phyloP scores from a whole-genome alignment of 768 basidiomycete genomes.

The Psilocybe azurescens region DNA sequence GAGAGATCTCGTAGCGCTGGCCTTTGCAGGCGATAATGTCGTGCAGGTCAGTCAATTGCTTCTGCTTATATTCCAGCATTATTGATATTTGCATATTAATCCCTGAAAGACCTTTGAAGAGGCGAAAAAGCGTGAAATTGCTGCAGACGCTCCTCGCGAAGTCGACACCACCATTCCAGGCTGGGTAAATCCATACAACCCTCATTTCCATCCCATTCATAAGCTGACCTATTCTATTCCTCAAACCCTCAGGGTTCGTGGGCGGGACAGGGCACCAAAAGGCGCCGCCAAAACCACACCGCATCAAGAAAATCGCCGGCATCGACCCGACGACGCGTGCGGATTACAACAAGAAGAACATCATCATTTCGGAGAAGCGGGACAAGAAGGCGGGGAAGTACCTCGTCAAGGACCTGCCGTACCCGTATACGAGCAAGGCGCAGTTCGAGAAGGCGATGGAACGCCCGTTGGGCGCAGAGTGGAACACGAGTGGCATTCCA shows the following conservation, averaged over 20 bases:
- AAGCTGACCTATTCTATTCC: not conserved
- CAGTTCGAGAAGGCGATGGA: constrained; percentile 91
- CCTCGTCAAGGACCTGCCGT: constrained; percentile 88
- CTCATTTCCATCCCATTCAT: constrained; percentile 1
- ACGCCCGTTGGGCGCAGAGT: constrained; percentile 85
- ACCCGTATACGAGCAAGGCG: constrained; percentile 91
- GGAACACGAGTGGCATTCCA: constrained; percentile 92
- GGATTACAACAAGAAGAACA: constrained; percentile 83
- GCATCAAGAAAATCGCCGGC: constrained; percentile 84
- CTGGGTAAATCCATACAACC: constrained; percentile 70
- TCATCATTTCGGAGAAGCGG: constrained; percentile 95
- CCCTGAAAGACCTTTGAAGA: constrained; percentile 78
- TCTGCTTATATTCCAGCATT: not conserved
- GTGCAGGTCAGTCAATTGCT: constrained; percentile 63
- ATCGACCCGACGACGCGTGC: constrained; percentile 79
- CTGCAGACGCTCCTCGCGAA: constrained; percentile 85
- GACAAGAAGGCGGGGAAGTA: constrained; percentile 95
- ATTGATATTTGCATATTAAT: constrained; percentile 4
- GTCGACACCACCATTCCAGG: constrained; percentile 93
- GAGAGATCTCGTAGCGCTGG: constrained; percentile 89
- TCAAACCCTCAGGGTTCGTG: constrained; percentile 74
- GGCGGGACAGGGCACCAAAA: constrained; percentile 82
- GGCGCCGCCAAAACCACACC: constrained; percentile 64
- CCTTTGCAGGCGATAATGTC: constrained; percentile 98
- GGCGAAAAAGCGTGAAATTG: constrained; percentile 81